phyloP scores from a whole-genome alignment of 768 basidiomycete species.

The Flagelloscypha sp. region DNA sequence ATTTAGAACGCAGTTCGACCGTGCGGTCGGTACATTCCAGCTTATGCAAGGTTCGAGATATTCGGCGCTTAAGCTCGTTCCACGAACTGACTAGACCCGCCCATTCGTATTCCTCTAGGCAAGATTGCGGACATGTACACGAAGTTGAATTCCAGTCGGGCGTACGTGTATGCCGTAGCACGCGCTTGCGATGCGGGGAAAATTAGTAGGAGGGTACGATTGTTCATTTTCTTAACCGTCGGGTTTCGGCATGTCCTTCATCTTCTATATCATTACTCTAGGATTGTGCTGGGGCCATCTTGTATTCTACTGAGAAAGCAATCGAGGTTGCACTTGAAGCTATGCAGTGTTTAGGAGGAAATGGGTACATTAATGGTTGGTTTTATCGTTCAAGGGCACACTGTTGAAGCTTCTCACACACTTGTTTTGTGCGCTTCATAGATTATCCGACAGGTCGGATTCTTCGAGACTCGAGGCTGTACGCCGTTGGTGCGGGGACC shows the following conservation, averaged over 20 bases:
- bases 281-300: constrained; percentile 93
- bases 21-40: constrained; percentile 84
- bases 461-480: constrained; percentile 79
- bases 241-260: not conserved
- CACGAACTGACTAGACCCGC: too few species aligned
- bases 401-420: constrained; percentile 4
- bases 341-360: constrained; percentile 92
- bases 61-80: not conserved
- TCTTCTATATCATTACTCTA: constrained; percentile 20
- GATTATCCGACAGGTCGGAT: constrained; percentile 89
- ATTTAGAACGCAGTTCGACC: constrained; percentile 87
- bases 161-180: constrained; percentile 92
- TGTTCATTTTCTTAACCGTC: constrained; percentile 2
- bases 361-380: constrained; percentile 89
- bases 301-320: constrained; percentile 89
- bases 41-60: constrained; percentile 77
- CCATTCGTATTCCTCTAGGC: constrained; percentile 29
- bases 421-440: constrained; percentile 18
- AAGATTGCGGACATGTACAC: constrained; percentile 95
- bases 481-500: constrained; percentile 94
- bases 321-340: constrained; percentile 87
- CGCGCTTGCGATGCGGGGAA: constrained; percentile 76
- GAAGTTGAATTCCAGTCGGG: constrained; percentile 76
- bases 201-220: constrained; percentile 66
- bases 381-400: not conserved